Evolutionary conservation across 129 eudicot species (phyloP).

Genomic region (Tagetes patula): DNA sequence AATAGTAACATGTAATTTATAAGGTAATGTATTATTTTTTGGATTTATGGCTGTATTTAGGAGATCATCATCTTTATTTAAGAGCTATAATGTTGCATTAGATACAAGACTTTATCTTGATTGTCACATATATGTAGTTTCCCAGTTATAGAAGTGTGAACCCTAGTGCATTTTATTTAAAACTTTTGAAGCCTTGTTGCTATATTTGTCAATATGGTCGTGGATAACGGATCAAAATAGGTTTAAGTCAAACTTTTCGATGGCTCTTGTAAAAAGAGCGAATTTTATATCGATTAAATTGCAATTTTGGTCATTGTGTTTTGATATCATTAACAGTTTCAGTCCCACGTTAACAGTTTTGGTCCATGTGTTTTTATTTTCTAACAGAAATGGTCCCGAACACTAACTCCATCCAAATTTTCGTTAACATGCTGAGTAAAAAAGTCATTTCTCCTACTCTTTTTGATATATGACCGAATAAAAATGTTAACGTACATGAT

Average conservation of each 20-base stretch:
- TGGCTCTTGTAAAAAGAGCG: too few species aligned
- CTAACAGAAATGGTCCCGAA: too few species aligned
- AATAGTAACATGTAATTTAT: constrained; percentile 33
- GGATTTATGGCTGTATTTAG: constrained; percentile 1
- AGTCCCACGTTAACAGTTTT: too few species aligned
- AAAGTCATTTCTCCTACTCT: too few species aligned
- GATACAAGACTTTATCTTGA: constrained; percentile 1
- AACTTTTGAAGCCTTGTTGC: constrained; percentile 16
- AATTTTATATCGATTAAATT: too few species aligned
- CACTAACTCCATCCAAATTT: too few species aligned
- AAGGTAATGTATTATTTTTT: constrained; percentile 19
- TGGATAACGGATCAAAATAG: not conserved
- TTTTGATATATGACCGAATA: too few species aligned
- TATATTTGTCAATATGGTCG: not conserved
- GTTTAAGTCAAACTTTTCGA: not conserved
- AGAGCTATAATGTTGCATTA: constrained; percentile 4
- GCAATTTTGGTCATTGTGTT: too few species aligned
- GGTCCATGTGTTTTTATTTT: too few species aligned
- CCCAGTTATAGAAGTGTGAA: constrained; percentile 10
- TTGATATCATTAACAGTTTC: too few species aligned
- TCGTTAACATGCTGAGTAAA: too few species aligned
- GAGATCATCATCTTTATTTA: not conserved
- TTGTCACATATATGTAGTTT: constrained; percentile 17
- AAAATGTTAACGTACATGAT: too few species aligned
- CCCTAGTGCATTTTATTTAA: constrained; percentile 8